Evolutionary conservation across 257 asterid species (phyloP).

Genomic region (Hygrophila difformis): DNA sequence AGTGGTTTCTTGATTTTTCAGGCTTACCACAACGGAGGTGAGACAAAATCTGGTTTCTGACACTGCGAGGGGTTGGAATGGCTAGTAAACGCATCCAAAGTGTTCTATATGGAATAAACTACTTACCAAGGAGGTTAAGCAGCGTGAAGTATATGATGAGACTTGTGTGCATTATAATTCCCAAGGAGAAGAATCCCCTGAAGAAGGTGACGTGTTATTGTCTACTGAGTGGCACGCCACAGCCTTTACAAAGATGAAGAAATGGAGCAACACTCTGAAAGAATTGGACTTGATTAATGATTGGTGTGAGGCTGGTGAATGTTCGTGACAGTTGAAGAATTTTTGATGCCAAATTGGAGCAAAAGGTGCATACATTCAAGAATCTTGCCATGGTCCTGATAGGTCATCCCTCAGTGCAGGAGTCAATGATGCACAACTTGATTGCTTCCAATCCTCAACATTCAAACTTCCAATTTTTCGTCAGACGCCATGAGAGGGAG

Average conservation of each 20-base stretch:
- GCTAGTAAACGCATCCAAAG: slow-evolving; percentile 18
- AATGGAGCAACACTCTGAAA: slow-evolving; percentile 46
- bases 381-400: slow-evolving; percentile 45
- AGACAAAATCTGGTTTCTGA: slow-evolving; percentile 8
- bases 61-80: slow-evolving; percentile 20
- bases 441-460: slow-evolving; percentile 17
- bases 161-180: slow-evolving; percentile 19
- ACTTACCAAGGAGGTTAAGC: slow-evolving; percentile 7
- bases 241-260: slow-evolving; percentile 42
- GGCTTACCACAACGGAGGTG: not conserved
- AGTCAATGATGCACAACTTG: slow-evolving; percentile 34
- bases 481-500: slow-evolving; percentile 37
- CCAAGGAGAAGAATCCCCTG: slow-evolving; percentile 24
- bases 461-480: slow-evolving; percentile 27
- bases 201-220: slow-evolving; percentile 22
- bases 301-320: slow-evolving; percentile 60
- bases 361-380: slow-evolving; percentile 44
- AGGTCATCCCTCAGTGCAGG: slow-evolving; percentile 50
- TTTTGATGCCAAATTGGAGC: slow-evolving; percentile 42
- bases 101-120: slow-evolving; percentile 19
- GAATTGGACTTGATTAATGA: slow-evolving; percentile 55
- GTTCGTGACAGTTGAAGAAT: slow-evolving; percentile 40
- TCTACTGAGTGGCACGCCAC: slow-evolving; percentile 63
- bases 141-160: slow-evolving; percentile 17
- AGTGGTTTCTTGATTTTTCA: not conserved